Percentiles rank a stretch among this genome's conserved stretches.
These are phyloP conservation scores for Toxicodendron radicans DNA, from an alignment of 345 rosid species.

Conservation along the genomic window DNA sequence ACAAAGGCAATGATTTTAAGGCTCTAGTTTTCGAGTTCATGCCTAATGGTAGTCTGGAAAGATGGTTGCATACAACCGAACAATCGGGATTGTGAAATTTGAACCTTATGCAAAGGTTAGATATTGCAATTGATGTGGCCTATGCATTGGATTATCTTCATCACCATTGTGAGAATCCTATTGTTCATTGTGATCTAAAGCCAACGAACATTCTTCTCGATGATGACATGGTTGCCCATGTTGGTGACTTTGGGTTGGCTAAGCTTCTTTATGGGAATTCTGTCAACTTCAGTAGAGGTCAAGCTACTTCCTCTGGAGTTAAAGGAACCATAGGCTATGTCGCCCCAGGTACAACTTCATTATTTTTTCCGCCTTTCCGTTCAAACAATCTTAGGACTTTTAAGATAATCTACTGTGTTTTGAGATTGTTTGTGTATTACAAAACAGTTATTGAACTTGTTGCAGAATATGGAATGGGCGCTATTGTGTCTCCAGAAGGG, in stretches of 20 bases:
- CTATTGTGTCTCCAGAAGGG: slow-evolving; percentile 1
- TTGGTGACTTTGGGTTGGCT: slow-evolving; percentile 29
- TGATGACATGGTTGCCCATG: slow-evolving; percentile 27
- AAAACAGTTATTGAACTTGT: too few species aligned
- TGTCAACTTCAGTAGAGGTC: background rate
- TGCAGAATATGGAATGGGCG: slow-evolving; percentile 10
- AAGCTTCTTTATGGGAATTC: background rate
- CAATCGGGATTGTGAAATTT: background rate
- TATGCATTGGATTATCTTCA: slow-evolving; percentile 31
- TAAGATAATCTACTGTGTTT: background rate
- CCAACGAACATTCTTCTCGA: slow-evolving; percentile 31
- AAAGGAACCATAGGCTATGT: slow-evolving; percentile 25
- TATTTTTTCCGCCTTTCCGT: too few species aligned
- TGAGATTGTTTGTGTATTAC: background rate
- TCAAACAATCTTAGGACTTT: too few species aligned
- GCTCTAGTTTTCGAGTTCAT: slow-evolving; percentile 25
- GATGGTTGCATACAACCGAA: slow-evolving; percentile 25
- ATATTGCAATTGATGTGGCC: slow-evolving; percentile 25
- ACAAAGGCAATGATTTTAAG: slow-evolving; percentile 18
- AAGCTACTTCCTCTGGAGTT: slow-evolving; percentile 8
- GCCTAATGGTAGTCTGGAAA: slow-evolving; percentile 20
- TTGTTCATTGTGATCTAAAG: slow-evolving; percentile 32
- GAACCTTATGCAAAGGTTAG: background rate
- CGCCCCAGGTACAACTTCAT: slow-evolving; percentile 17
- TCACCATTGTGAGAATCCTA: slow-evolving; percentile 4